phyloP scores from a whole-genome alignment of 495 filamentous ascomycete species.

The Aspergillus sparsus region DNA sequence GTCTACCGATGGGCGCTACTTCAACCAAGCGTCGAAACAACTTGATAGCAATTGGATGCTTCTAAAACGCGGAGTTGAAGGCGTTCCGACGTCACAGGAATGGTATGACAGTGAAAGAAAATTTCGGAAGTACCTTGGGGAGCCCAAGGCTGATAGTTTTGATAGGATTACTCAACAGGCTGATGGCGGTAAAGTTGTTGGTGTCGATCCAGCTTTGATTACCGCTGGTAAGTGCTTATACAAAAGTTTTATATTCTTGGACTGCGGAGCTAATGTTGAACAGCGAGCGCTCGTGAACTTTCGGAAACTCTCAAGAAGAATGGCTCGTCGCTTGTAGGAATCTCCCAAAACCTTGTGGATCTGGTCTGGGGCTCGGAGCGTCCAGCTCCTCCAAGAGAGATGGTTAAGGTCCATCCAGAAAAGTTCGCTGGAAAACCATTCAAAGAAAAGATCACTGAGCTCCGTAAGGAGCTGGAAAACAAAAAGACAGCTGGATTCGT shows the following conservation, averaged over 20 bases:
- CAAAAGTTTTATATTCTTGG: neutral
- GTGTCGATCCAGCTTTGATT: conserved; percentile 88
- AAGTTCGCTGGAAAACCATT: conserved; percentile 84
- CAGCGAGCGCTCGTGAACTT: conserved; percentile 80
- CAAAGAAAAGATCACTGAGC: conserved; percentile 78
- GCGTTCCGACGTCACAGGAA: conserved; percentile 97
- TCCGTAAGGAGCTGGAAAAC: conserved; percentile 89
- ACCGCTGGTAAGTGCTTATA: conserved; percentile 59
- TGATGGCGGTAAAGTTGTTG: conserved; percentile 81
- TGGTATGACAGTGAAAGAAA: conserved; percentile 58
- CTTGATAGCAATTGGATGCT: conserved; percentile 90
- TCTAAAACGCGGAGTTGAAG: conserved; percentile 88
- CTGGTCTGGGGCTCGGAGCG: conserved; percentile 75
- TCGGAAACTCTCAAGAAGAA: conserved; percentile 84
- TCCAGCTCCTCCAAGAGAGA: conserved; percentile 74
- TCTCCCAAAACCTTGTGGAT: conserved; percentile 84
- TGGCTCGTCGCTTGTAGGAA: conserved; percentile 68
- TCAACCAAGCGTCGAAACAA: conserved; percentile 94
- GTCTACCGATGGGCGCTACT: conserved; percentile 95
- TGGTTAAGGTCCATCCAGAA: conserved; percentile 65
- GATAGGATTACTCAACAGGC: conserved; percentile 75
- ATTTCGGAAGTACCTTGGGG: conserved; percentile 5
- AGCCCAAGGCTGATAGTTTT: conserved; percentile 26
- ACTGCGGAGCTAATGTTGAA: conserved; percentile 19
- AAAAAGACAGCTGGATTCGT: conserved; percentile 87